phyloP scores from a whole-genome alignment of 139 green algal species.

The Haematococcus sp. region DNA sequence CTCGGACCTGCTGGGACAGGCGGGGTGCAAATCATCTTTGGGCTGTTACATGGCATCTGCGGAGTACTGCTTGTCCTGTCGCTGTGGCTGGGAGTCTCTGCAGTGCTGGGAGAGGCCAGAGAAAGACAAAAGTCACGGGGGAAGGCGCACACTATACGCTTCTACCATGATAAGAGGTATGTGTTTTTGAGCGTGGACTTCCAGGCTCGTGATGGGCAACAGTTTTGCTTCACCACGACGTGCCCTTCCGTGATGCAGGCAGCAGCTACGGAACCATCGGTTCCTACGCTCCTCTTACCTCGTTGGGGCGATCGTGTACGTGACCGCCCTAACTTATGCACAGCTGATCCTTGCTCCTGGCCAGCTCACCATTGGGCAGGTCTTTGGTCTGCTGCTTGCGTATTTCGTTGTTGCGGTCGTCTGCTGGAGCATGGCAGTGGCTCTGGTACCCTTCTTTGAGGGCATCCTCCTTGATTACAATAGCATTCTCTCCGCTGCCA shows the following conservation, averaged over 20 bases:
- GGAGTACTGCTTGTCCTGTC: too few species aligned
- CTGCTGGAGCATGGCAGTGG: constrained; percentile 20
- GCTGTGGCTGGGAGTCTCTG: too few species aligned
- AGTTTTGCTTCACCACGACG: too few species aligned
- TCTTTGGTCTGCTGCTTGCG: constrained; percentile 23
- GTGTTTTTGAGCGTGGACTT: too few species aligned
- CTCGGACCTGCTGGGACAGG: too few species aligned
- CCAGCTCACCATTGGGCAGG: neutral
- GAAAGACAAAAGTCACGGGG: too few species aligned
- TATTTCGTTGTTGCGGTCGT: constrained; percentile 22
- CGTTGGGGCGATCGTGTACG: neutral
- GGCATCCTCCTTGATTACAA: constrained; percentile 22
- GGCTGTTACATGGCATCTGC: too few species aligned
- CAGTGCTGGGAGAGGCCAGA: too few species aligned
- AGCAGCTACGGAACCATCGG: neutral
- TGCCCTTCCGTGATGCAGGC: neutral
- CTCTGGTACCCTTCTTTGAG: constrained; percentile 28
- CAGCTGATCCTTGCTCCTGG: neutral
- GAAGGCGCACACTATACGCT: neutral
- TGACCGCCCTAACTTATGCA: neutral
- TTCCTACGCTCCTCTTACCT: neutral
- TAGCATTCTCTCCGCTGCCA: constrained; percentile 10
- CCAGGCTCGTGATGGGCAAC: neutral
- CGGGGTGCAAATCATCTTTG: too few species aligned
- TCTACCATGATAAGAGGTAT: neutral